Evolutionary conservation across 192 early-diverging fungal species (phyloP).

Genomic region (Backusella tuberculispora): DNA sequence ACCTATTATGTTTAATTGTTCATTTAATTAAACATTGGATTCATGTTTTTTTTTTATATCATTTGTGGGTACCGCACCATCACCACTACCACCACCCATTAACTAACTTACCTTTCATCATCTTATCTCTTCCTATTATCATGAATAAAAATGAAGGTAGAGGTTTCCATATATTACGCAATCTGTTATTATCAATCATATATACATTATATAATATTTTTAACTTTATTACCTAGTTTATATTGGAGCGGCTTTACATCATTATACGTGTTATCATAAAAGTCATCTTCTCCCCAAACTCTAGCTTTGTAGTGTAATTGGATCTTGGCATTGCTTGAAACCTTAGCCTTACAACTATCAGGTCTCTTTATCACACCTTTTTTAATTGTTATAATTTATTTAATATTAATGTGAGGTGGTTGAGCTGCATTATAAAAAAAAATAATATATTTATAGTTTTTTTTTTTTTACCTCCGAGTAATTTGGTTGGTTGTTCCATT

Average conservation of each 20-base stretch:
- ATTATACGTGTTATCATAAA: slow-evolving; percentile 29
- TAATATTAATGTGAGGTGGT: background rate
- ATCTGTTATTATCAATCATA: no score
- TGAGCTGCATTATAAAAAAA: background rate
- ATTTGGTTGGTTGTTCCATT: slow-evolving; percentile 22
- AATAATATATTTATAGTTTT: background rate
- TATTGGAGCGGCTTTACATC: slow-evolving; percentile 7
- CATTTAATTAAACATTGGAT: background rate
- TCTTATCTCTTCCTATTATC: slow-evolving; percentile 23
- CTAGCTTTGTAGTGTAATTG: slow-evolving; percentile 26
- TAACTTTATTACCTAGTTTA: slow-evolving; percentile 3
- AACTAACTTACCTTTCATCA: slow-evolving; percentile 17
- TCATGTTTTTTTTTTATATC: background rate
- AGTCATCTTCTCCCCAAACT: slow-evolving; percentile 25
- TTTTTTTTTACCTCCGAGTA: slow-evolving; percentile 23
- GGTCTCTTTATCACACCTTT: slow-evolving; percentile 20
- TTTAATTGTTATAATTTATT: background rate
- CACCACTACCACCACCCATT: background rate
- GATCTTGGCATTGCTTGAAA: slow-evolving; percentile 11
- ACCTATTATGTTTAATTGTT: slow-evolving; percentile 7
- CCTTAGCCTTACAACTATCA: background rate
- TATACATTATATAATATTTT: background rate
- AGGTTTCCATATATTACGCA: no score
- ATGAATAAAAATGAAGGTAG: no score
- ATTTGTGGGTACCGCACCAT: background rate